phyloP scores from a whole-genome alignment of 2,329 filamentous ascomycete species.

The Ophiostoma himal-ulmi region DNA sequence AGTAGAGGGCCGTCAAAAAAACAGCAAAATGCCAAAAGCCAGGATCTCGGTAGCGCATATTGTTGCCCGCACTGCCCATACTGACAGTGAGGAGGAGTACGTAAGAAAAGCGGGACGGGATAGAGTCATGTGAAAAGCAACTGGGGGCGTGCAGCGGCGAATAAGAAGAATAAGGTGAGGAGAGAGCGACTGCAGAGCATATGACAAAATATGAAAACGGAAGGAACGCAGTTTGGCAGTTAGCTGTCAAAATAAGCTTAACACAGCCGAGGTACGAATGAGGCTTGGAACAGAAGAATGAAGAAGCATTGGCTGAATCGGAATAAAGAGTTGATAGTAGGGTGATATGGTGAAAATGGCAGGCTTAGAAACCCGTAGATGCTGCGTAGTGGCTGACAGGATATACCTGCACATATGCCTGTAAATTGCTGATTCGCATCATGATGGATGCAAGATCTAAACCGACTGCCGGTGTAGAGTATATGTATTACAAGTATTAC shows the following conservation, averaged over 20 bases:
- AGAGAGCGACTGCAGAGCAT: neutral
- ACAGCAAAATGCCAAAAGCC: neutral
- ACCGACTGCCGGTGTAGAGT: neutral
- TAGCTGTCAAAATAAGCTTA: neutral
- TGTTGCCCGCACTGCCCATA: constrained; percentile 3
- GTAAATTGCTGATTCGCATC: neutral
- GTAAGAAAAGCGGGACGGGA: constrained; percentile 19
- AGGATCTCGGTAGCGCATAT: neutral
- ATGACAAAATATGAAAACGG: neutral
- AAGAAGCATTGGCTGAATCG: neutral
- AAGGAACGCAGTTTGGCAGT: neutral
- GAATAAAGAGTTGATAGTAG: neutral
- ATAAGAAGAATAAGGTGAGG: neutral
- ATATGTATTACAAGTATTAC: neutral
- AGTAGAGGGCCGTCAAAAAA: neutral
- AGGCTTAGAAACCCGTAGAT: neutral
- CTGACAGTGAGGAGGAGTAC: constrained; percentile 13
- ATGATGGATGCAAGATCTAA: neutral
- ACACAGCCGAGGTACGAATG: neutral
- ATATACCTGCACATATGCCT: neutral
- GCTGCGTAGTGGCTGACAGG: constrained; percentile 5
- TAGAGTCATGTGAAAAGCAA: constrained; percentile 16
- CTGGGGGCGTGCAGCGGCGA: neutral
- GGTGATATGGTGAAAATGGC: neutral
- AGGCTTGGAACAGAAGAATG: neutral